A percentile compares a stretch with the other conserved stretches of the same genome.
These are phyloP conservation scores for Erysimum cheiranthoides DNA, from an alignment of 345 rosid species.

Conservation along the genomic window DNA sequence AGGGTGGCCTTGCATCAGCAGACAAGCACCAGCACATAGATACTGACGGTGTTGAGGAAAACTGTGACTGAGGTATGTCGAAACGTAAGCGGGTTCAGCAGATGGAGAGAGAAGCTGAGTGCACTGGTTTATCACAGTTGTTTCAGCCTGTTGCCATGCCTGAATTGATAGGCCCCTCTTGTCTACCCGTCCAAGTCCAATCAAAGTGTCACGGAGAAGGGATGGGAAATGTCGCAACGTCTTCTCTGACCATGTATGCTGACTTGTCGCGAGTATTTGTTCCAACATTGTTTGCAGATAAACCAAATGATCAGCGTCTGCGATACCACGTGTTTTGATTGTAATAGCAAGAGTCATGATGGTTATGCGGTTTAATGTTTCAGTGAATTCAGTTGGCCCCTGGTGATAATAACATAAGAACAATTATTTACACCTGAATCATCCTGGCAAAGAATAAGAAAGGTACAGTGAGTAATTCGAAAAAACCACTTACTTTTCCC, in stretches of 20 bases:
- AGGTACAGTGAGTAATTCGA: conserved; percentile 24
- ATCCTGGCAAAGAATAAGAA: conserved; percentile 27
- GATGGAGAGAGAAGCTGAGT: conserved; percentile 88
- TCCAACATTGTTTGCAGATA: conserved; percentile 92
- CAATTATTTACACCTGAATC: conserved; percentile 24
- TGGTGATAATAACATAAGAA: conserved; percentile 48
- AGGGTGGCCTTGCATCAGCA: conserved; percentile 90
- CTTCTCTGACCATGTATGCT: conserved; percentile 96
- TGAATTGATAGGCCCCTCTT: conserved; percentile 74
- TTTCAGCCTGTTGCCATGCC: conserved; percentile 91
- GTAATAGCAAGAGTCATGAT: conserved; percentile 90
- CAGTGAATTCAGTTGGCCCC: conserved; percentile 99
- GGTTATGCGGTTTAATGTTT: conserved; percentile 88
- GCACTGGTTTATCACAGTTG: conserved; percentile 92
- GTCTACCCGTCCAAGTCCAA: conserved; percentile 62
- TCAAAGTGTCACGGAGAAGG: conserved; percentile 76
- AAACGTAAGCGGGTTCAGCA: conserved; percentile 77
- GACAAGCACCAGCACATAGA: conserved; percentile 97
- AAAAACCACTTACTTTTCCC: conserved; percentile 68
- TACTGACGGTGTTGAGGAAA: conserved; percentile 84
- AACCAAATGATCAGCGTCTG: conserved; percentile 94
- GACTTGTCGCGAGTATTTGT: conserved; percentile 86
- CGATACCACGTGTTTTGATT: conserved; percentile 94
- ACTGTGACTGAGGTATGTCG: conserved; percentile 80
- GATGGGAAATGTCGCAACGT: conserved; percentile 83